Conservation (phyloP, 352 stramenopile species). For the Globisporangium spinosum region DNA sequence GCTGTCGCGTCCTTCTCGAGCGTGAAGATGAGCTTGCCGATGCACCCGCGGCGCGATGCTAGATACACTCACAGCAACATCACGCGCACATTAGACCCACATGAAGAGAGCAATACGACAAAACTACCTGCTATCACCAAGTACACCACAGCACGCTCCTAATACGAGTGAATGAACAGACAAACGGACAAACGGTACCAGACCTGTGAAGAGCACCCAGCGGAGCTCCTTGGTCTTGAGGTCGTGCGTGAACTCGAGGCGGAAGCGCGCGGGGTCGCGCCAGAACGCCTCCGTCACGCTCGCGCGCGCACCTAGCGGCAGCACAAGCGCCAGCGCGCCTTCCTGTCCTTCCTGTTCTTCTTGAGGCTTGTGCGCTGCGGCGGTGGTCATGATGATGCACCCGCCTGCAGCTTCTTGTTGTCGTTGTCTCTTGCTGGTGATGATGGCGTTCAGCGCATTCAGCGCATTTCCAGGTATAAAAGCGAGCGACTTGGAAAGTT, state of each 20-base stretch:
- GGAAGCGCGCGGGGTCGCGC: slow-evolving; percentile 43
- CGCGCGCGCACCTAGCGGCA: slow-evolving; percentile 29
- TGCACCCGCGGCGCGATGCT: slow-evolving; percentile 50
- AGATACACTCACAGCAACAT: neutral
- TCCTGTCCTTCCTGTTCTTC: neutral
- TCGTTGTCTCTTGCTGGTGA: neutral
- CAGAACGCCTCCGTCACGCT: slow-evolving; percentile 44
- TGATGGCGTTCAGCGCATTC: neutral
- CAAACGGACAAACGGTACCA: neutral
- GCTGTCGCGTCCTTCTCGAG: slow-evolving; percentile 49
- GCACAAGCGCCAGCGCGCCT: neutral
- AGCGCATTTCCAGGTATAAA: neutral
- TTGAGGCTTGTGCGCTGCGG: neutral
- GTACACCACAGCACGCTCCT: neutral
- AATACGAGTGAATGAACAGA: neutral
- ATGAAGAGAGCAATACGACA: neutral
- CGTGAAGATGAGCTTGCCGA: slow-evolving; percentile 84
- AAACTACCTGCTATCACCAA: neutral
- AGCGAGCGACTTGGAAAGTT: neutral
- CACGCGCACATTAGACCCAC: neutral
- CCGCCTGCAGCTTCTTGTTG: neutral
- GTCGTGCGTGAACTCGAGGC: slow-evolving; percentile 71
- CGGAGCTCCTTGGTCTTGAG: slow-evolving; percentile 64
- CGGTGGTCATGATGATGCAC: slow-evolving; percentile 1
- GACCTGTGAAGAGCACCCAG: slow-evolving; percentile 78